These are phyloP conservation scores for Termitomyces sp. DNA, from an alignment of 768 basidiomycete genomes.

Conservation along the genomic window DNA sequence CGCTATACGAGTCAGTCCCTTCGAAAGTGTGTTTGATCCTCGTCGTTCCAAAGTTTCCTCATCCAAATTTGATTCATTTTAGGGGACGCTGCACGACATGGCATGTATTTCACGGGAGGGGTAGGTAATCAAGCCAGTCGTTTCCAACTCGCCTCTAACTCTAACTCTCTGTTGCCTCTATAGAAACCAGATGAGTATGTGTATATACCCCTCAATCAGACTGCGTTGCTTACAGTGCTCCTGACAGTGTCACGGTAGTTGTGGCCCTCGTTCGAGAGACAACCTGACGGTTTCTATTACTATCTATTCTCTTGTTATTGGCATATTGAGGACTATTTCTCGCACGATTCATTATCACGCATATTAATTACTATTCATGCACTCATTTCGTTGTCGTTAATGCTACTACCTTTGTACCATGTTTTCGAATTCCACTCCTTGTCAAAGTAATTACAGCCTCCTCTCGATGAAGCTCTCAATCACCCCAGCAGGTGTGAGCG, in stretches of 20 bases:
- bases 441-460: conserved; percentile 37
- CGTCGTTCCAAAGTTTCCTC: background rate
- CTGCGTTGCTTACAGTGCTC: conserved; percentile 8
- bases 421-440: background rate
- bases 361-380: background rate
- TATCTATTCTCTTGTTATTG: conserved; percentile 11
- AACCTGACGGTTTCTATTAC: conserved; percentile 25
- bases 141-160: conserved; percentile 10
- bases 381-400: conserved; percentile 5
- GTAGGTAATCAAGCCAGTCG: conserved; percentile 41
- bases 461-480: conserved; percentile 84
- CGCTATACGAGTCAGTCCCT: conserved; percentile 64
- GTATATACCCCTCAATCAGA: background rate
- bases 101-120: conserved; percentile 66
- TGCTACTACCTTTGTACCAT: conserved; percentile 1
- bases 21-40: conserved; percentile 51
- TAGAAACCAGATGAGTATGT: conserved; percentile 84
- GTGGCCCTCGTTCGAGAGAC: conserved; percentile 68
- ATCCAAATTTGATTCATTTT: background rate
- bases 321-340: conserved; percentile 10
- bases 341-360: conserved; percentile 3
- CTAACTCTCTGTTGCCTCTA: background rate
- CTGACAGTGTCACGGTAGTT: conserved; percentile 62
- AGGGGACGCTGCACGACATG: conserved; percentile 66
- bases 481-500: conserved; percentile 65